Evolutionary conservation across 2,329 filamentous ascomycete genomes (phyloP).

Genomic region (Colletotrichum somersetense): DNA sequence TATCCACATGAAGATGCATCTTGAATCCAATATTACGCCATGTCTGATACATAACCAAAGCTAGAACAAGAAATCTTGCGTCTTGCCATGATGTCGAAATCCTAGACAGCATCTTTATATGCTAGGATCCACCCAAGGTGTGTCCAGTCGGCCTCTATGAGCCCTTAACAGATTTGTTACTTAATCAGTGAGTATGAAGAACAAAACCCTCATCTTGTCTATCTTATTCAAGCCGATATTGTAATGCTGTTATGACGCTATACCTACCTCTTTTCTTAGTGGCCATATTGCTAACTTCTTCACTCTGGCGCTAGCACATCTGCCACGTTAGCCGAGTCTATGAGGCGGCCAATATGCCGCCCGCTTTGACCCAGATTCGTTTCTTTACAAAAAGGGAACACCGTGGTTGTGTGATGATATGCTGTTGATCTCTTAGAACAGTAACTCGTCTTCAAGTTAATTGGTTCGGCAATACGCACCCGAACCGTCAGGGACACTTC

Average conservation of each 20-base stretch:
- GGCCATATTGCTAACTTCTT: no score
- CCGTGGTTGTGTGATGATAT: not conserved
- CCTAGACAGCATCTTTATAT: not conserved
- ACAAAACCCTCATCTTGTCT: no score
- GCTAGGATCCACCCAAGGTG: no score
- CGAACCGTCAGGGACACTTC: not conserved
- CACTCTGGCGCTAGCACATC: no score
- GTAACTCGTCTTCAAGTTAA: not conserved
- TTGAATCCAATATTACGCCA: not conserved
- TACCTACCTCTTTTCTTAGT: no score
- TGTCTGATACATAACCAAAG: not conserved
- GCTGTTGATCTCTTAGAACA: not conserved
- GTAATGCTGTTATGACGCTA: no score
- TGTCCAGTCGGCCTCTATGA: no score
- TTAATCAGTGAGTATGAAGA: no score
- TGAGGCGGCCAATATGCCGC: not conserved
- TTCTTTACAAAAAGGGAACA: not conserved
- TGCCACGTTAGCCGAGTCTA: not conserved
- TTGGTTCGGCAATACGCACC: not conserved
- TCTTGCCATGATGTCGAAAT: not conserved
- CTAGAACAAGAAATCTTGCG: not conserved
- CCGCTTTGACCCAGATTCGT: not conserved
- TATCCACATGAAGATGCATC: not conserved
- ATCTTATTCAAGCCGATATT: no score
- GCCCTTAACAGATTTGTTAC: no score